Base-by-base conservation (phyloP, 1,139 yeast genomes). In the Waltiozyma sp. region DNA sequence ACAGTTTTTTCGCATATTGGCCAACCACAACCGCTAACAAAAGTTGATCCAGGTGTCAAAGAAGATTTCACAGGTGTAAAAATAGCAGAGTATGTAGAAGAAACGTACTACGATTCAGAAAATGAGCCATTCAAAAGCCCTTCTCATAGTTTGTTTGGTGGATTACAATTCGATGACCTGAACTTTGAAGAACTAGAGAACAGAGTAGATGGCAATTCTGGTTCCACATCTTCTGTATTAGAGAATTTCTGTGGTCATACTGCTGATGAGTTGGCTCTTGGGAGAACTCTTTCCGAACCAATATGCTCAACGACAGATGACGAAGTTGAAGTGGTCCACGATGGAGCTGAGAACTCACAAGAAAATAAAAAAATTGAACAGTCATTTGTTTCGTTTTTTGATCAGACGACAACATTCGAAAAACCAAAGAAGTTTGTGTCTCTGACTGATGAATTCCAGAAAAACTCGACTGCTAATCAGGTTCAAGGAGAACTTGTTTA, bases 71-170 rank as follows among this genome's bases (percentile, higher is more conserved):
- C n/a, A 4, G 31, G 31, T 11, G 13, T 4, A 10, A 13, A 19
- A 35, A 37, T 19, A 37, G 19, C 28, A 16, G 31, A 13, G 13
- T 49, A 49, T 15, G 33, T 35, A 4, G 54, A 50, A 18, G 48
- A 49, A 31, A 44, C 45, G 23, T 54, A 48, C 38, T 53, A 46
- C 28, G 58, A 54, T 38, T 54, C 58, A 1, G 54, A 53, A 16
- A 42, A 53, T 33, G 56, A 47, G 19, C 50, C 49, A 11, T 54
- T 49, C 39, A 44, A 46, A 42, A 53, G 51, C 39, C 58, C 58
- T 18, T 41, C 46, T 1, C 47, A 45, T 14, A 54, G 58, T 40
- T 7, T 54, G 38, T 54, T 54, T 39, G 58, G 58, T 9, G 39
- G 40, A 5, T 26, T 54, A 2, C 49, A 51, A 1, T 41, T 40